Evolutionary conservation across 257 asterid species (phyloP).

Genomic region (Solanum verrucosum): DNA sequence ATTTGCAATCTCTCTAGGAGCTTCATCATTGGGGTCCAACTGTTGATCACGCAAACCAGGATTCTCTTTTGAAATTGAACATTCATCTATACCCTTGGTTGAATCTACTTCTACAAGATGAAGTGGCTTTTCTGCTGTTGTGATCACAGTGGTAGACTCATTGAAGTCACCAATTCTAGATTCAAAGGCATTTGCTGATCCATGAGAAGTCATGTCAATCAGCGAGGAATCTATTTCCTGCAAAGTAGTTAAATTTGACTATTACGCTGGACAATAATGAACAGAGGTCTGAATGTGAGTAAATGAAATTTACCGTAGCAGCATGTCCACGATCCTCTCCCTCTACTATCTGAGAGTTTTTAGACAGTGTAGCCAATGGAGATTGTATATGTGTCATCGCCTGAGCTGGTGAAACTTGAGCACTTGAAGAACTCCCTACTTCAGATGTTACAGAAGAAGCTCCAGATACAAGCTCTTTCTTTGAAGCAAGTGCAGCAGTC

Average conservation of each 20-base stretch:
- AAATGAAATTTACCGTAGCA: conserved; percentile 29
- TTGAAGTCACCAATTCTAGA: conserved; percentile 13
- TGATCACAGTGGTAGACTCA: conserved; percentile 20
- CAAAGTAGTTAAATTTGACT: conserved; percentile 1
- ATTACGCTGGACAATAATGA: not conserved
- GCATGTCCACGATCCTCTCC: conserved; percentile 28
- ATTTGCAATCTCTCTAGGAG: conserved; percentile 18
- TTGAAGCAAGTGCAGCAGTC: conserved; percentile 71
- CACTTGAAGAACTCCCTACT: conserved; percentile 35
- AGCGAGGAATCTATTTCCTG: conserved; percentile 36
- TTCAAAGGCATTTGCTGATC: conserved; percentile 18
- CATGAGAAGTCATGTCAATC: conserved; percentile 20
- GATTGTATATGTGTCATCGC: conserved; percentile 12
- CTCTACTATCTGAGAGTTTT: conserved; percentile 21
- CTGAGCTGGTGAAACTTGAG: conserved; percentile 21
- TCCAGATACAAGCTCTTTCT: conserved; percentile 30
- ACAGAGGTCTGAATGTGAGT: not conserved
- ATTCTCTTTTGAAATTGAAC: conserved; percentile 15
- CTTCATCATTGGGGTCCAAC: conserved; percentile 17
- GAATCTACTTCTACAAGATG: conserved; percentile 19
- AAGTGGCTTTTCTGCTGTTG: conserved; percentile 17
- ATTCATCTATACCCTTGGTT: conserved; percentile 15
- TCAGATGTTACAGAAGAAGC: conserved; percentile 33
- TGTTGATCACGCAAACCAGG: conserved; percentile 8
- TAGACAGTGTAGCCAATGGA: conserved; percentile 20